These are phyloP conservation scores for Xylaria sp. DNA, from an alignment of 2,329 filamentous ascomycete species.

Conservation along the genomic window DNA sequence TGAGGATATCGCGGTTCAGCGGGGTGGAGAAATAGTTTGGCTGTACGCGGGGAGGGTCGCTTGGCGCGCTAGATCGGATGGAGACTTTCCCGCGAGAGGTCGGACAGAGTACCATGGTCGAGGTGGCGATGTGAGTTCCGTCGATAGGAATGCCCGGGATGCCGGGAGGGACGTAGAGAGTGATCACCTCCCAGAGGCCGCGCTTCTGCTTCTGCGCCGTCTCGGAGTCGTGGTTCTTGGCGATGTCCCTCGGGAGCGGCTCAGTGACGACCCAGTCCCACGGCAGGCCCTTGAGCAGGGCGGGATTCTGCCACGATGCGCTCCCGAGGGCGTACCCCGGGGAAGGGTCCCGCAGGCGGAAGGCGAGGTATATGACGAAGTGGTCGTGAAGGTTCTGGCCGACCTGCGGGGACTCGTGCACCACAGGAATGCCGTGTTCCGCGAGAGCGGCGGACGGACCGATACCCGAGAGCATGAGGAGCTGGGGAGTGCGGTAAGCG, in stretches of 20 bases:
- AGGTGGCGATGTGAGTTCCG: constrained; percentile 28
- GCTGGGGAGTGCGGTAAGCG: constrained; percentile 36
- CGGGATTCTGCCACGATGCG: constrained; percentile 21
- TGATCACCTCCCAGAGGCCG: constrained; percentile 27
- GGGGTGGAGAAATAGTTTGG: constrained; percentile 21
- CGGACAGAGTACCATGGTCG: constrained; percentile 31
- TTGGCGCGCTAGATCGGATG: constrained; percentile 18
- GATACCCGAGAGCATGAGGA: constrained; percentile 41
- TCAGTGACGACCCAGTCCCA: constrained; percentile 31
- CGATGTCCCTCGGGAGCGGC: constrained; percentile 21
- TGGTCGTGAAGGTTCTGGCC: constrained; percentile 35
- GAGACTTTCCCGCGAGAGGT: constrained; percentile 25
- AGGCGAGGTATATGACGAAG: constrained; percentile 29
- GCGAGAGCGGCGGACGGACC: constrained; percentile 33
- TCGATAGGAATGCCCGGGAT: constrained; percentile 29
- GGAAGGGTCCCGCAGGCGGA: constrained; percentile 30
- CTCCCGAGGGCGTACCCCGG: constrained; percentile 31
- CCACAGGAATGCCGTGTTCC: constrained; percentile 39
- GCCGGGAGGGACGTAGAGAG: constrained; percentile 24
- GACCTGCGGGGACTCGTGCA: constrained; percentile 36
- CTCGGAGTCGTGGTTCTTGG: constrained; percentile 16
- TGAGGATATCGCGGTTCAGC: constrained; percentile 21
- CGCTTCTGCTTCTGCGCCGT: constrained; percentile 7
- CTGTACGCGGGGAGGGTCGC: constrained; percentile 19
- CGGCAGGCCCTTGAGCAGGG: constrained; percentile 27